Percentiles rank a stretch among this genome's conserved stretches.
These are phyloP conservation scores for Thoreauomyces humboldtii DNA, from an alignment of 192 early-diverging fungal genomes.

Conservation along the genomic window DNA sequence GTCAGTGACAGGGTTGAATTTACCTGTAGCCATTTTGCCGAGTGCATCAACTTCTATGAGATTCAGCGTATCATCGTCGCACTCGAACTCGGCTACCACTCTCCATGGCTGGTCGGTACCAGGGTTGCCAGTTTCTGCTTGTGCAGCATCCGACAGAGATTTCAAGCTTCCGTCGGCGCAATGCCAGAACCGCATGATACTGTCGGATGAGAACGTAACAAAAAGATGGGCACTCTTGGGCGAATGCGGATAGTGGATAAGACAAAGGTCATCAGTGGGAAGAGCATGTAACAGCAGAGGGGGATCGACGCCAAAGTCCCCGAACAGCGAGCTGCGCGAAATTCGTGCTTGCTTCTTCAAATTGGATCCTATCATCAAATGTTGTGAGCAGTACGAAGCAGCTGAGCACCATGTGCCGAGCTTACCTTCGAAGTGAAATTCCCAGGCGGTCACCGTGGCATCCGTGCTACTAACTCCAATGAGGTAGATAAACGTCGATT, in stretches of 20 bases:
- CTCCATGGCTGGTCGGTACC: constrained; percentile 8
- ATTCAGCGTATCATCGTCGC: background rate
- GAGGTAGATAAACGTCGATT: constrained; percentile 1
- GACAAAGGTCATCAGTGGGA: constrained; percentile 30
- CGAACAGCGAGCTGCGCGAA: background rate
- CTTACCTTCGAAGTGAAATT: constrained; percentile 9
- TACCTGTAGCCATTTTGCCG: constrained; percentile 43
- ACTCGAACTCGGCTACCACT: constrained; percentile 22
- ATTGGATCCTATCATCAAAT: background rate
- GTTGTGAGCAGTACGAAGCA: background rate
- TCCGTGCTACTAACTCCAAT: constrained; percentile 6
- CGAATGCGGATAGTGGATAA: constrained; percentile 20
- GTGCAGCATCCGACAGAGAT: background rate
- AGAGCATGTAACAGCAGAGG: background rate
- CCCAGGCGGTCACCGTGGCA: constrained; percentile 10
- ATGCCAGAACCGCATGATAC: constrained; percentile 31
- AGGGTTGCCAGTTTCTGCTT: background rate
- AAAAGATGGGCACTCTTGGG: constrained; percentile 37
- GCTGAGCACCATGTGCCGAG: too few species aligned
- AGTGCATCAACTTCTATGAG: constrained; percentile 34
- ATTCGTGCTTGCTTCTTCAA: background rate
- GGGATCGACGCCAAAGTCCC: background rate
- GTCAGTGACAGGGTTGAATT: background rate
- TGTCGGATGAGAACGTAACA: constrained; percentile 15
- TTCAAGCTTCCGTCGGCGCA: constrained; percentile 8